phyloP scores from a whole-genome alignment of 2,329 filamentous ascomycete species.

The Ceratocystis smalleyi region DNA sequence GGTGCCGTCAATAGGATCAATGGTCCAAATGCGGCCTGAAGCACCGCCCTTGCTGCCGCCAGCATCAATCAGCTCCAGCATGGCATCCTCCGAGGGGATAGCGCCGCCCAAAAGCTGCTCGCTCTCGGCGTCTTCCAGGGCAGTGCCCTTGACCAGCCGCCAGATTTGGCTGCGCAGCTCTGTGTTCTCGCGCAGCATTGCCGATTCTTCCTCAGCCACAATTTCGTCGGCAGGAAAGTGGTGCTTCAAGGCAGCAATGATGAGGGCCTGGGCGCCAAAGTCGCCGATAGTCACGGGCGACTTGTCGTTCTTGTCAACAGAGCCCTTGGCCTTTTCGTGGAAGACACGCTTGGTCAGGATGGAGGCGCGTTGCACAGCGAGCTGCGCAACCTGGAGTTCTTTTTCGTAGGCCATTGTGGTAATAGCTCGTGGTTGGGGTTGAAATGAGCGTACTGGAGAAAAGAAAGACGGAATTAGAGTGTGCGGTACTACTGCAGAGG shows the following conservation, averaged over 20 bases:
- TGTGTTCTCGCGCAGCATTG: slow-evolving; percentile 56
- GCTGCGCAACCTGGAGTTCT: slow-evolving; percentile 69
- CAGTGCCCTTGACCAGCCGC: slow-evolving; percentile 54
- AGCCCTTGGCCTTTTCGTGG: slow-evolving; percentile 82
- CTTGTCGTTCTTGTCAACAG: slow-evolving; percentile 75
- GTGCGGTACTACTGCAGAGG: background rate
- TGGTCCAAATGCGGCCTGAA: slow-evolving; percentile 76
- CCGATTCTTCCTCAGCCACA: slow-evolving; percentile 88
- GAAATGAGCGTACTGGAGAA: background rate
- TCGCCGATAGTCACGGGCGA: slow-evolving; percentile 96
- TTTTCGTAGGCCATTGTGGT: slow-evolving; percentile 32
- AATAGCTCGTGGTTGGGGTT: slow-evolving; percentile 16
- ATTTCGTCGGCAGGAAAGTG: slow-evolving; percentile 85
- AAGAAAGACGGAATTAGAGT: slow-evolving; percentile 10
- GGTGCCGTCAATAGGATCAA: slow-evolving; percentile 95
- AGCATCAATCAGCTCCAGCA: slow-evolving; percentile 51
- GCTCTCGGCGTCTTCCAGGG: slow-evolving; percentile 41
- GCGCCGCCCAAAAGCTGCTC: slow-evolving; percentile 57
- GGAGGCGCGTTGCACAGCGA: slow-evolving; percentile 68
- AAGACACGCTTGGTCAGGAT: slow-evolving; percentile 40
- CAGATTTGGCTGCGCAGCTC: slow-evolving; percentile 57
- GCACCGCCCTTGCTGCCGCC: slow-evolving; percentile 56
- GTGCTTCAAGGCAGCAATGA: slow-evolving; percentile 76
- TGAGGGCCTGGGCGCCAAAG: slow-evolving; percentile 92
- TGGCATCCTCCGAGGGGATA: slow-evolving; percentile 47